phyloP scores from a whole-genome alignment of 495 filamentous ascomycete genomes.

The Usnea hakonensis region DNA sequence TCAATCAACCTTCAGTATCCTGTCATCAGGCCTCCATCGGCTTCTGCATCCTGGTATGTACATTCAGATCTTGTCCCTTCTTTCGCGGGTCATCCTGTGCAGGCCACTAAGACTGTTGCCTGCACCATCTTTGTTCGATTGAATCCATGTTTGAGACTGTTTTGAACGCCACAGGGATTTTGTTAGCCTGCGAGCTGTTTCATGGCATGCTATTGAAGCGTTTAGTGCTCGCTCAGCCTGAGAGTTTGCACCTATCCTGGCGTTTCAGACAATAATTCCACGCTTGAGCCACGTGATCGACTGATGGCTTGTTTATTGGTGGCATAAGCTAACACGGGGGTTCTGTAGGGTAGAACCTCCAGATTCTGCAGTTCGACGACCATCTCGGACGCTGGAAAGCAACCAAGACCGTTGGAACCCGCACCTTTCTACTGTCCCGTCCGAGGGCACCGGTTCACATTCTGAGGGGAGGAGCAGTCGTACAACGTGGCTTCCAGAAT shows the following conservation, averaged over 20 bases:
- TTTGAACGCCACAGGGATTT: not conserved
- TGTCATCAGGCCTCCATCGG: conserved; percentile 39
- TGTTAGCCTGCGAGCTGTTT: not conserved
- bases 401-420: conserved; percentile 57
- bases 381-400: conserved; percentile 32
- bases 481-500: conserved; percentile 16
- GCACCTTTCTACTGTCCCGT: conserved; percentile 65
- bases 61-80: not conserved
- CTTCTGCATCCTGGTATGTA: conserved; percentile 36
- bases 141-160: too few relatives aligned
- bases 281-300: not conserved
- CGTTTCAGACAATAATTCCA: not conserved
- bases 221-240: not conserved
- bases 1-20: conserved; percentile 43
- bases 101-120: not conserved
- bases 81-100: too few relatives aligned
- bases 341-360: conserved; percentile 31
- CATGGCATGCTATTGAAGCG: not conserved
- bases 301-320: not conserved
- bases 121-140: not conserved
- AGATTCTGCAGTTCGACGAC: conserved; percentile 14
- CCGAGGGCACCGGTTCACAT: conserved; percentile 43
- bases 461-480: conserved; percentile 30
- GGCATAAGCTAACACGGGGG: not conserved
- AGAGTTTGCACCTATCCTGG: not conserved